A percentile compares a stretch with the other conserved stretches of the same genome.
Evolutionary conservation across 371 early-diverging fungal genomes (phyloP).

Genomic region (Saksenaea oblongispora): DNA sequence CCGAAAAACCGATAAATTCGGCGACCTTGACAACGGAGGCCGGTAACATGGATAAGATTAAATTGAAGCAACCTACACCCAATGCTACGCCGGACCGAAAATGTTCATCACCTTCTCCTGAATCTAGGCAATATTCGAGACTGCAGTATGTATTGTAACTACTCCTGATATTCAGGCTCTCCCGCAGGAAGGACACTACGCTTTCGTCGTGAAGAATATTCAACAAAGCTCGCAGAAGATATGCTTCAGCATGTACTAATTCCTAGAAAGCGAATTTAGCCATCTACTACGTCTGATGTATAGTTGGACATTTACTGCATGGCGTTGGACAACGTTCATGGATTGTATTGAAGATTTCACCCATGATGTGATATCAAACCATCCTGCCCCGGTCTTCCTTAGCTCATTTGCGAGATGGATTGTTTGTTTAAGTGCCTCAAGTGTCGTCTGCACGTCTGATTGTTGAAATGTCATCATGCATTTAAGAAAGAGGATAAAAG

Average conservation of each 20-base stretch:
- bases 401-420: constrained; percentile 51
- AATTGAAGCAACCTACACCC: constrained; percentile 64
- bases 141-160: constrained; percentile 64
- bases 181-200: constrained; percentile 68
- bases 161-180: constrained; percentile 72
- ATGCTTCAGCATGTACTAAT: constrained; percentile 73
- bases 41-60: constrained; percentile 54
- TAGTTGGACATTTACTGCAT: constrained; percentile 50
- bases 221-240: constrained; percentile 67
- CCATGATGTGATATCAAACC: constrained; percentile 39
- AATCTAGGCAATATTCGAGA: constrained; percentile 38
- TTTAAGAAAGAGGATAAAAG: constrained; percentile 64
- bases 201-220: constrained; percentile 71
- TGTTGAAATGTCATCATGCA: constrained; percentile 76
- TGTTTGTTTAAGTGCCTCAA: constrained; percentile 58
- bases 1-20: constrained; percentile 75
- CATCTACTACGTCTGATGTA: not conserved
- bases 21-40: constrained; percentile 52
- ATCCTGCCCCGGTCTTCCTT: constrained; percentile 50
- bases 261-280: constrained; percentile 38
- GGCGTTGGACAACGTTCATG: constrained; percentile 67
- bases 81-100: constrained; percentile 74
- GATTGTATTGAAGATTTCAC: constrained; percentile 49
- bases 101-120: constrained; percentile 58
- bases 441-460: constrained; percentile 59